phyloP scores from a whole-genome alignment of 2,329 filamentous ascomycete species.

The Ascocoryne sarcoides region DNA sequence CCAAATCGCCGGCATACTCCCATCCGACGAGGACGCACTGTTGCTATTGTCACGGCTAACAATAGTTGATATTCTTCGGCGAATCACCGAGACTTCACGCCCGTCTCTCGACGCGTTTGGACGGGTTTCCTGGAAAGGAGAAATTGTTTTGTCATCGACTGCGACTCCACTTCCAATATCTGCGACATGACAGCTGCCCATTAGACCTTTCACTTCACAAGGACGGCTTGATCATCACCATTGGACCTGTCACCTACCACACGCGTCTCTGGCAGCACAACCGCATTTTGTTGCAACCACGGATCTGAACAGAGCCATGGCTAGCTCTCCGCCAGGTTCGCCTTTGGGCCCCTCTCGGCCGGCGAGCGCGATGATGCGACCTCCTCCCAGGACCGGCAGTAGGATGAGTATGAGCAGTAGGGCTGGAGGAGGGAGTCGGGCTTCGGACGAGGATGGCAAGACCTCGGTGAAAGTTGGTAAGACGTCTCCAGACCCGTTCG shows the following conservation, averaged over 20 bases:
- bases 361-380: constrained; percentile 71
- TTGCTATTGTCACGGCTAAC: too few species aligned
- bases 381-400: constrained; percentile 71
- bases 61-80: too few species aligned
- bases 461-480: constrained; percentile 94
- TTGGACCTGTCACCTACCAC: constrained; percentile 1
- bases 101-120: too few species aligned
- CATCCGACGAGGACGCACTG: too few species aligned
- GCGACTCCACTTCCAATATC: too few species aligned
- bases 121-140: too few species aligned
- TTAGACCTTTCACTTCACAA: neutral
- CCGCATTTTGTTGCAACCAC: constrained; percentile 28
- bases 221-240: neutral
- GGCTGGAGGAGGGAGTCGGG: constrained; percentile 57
- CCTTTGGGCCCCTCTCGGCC: constrained; percentile 57
- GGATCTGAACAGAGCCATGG: constrained; percentile 40
- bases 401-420: constrained; percentile 75
- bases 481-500: constrained; percentile 32
- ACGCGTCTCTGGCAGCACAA: neutral
- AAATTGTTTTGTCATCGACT: too few species aligned
- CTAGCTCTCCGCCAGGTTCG: constrained; percentile 62
- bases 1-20: too few species aligned
- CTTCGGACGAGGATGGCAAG: constrained; percentile 81
- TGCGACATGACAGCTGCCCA: constrained; percentile 13
- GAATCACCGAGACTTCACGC: too few species aligned